phyloP scores from a whole-genome alignment of 208 protist genomes.

The Wallacemonas sp. region DNA sequence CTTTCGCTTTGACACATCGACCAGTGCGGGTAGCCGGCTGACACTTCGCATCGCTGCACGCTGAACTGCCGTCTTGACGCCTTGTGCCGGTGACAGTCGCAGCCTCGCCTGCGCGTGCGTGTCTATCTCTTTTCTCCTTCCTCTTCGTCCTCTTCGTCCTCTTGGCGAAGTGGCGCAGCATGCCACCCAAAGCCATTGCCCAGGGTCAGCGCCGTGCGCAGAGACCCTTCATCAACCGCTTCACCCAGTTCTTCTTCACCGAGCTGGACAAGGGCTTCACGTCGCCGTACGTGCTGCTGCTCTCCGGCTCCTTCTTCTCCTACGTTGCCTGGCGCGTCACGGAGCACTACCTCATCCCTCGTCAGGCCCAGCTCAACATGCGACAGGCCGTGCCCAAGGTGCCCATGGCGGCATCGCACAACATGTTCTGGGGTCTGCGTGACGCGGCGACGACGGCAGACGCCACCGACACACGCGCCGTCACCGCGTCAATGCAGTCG shows the following conservation, averaged over 20 bases:
- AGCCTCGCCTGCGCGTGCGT: no score
- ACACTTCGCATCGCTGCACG: no score
- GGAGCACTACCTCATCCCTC: conserved; percentile 51
- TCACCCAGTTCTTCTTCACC: conserved; percentile 76
- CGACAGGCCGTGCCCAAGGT: conserved; percentile 50
- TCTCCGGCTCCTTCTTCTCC: conserved; percentile 42
- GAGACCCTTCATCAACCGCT: conserved; percentile 52
- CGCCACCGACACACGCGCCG: background rate
- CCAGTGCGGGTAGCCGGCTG: no score
- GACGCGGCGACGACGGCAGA: conserved; percentile 3
- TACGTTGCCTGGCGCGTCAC: conserved; percentile 60
- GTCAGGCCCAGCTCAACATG: conserved; percentile 39
- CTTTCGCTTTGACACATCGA: no score
- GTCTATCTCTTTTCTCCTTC: background rate
- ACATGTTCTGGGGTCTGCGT: conserved; percentile 72
- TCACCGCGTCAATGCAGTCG: conserved; percentile 8
- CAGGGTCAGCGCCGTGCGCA: conserved; percentile 27
- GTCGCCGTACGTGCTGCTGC: conserved; percentile 70
- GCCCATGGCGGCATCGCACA: conserved; percentile 66
- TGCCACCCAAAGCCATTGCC: conserved; percentile 20
- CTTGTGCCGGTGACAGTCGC: no score
- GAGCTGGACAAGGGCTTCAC: conserved; percentile 78
- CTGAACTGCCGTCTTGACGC: no score
- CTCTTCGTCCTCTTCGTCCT: background rate
- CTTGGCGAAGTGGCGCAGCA: background rate